Evolutionary conservation across 2,329 filamentous ascomycete genomes (phyloP).

Genomic region (Colletotrichum incanum): DNA sequence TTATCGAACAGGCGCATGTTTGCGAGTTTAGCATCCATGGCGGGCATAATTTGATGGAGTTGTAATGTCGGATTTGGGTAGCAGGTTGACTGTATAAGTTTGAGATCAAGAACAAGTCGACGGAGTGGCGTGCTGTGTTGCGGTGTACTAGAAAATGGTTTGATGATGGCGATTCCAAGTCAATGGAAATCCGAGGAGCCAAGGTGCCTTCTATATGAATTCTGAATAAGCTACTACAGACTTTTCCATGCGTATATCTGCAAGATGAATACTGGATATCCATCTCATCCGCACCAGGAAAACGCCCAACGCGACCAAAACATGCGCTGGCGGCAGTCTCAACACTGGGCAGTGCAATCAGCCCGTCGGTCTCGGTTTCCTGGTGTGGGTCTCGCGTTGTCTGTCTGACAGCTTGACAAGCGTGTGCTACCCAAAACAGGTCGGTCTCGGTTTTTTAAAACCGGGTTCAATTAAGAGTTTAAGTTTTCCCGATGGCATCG

Average conservation of each 20-base stretch:
- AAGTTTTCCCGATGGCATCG: conserved; percentile 5
- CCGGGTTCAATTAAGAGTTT: conserved; percentile 6
- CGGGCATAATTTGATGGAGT: neutral
- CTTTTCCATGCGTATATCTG: too few species aligned
- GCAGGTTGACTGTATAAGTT: too few species aligned
- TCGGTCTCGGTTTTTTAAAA: conserved; percentile 8
- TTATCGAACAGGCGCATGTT: conserved; percentile 12
- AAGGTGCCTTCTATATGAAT: conserved; percentile 9
- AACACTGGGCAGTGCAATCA: conserved; percentile 4
- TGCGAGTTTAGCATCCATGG: neutral
- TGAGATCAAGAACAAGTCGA: too few species aligned
- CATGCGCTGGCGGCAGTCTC: neutral
- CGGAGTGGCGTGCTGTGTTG: neutral
- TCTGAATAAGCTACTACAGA: neutral
- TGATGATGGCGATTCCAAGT: neutral
- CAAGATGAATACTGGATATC: too few species aligned
- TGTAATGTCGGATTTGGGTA: neutral
- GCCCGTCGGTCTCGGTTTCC: conserved; percentile 22
- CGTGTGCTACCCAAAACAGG: neutral
- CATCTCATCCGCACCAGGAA: neutral
- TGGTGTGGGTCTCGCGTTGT: conserved; percentile 1
- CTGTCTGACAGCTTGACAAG: neutral
- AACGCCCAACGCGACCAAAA: conserved; percentile 5
- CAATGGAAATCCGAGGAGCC: too few species aligned
- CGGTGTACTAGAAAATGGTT: neutral